phyloP scores from a whole-genome alignment of 2,329 filamentous ascomycete genomes.

The Arachnopeziza araneosa region DNA sequence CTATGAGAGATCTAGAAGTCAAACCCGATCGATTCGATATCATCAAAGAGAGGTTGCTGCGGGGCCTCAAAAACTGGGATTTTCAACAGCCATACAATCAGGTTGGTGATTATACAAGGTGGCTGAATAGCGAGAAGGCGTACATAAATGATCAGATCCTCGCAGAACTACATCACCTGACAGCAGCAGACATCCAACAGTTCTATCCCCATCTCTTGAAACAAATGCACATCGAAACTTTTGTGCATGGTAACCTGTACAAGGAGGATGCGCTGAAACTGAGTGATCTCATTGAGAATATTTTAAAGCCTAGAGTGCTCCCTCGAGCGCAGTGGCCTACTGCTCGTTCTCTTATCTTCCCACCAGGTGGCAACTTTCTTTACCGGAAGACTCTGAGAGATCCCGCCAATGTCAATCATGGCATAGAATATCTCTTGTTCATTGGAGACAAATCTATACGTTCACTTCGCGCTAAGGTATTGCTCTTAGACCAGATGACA shows the following conservation, averaged over 20 bases:
- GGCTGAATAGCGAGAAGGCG: conserved; percentile 70
- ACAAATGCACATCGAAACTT: conserved; percentile 81
- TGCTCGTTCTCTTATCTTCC: conserved; percentile 69
- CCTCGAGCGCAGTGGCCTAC: conserved; percentile 77
- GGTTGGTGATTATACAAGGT: conserved; percentile 75
- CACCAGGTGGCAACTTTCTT: conserved; percentile 74
- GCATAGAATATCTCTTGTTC: conserved; percentile 72
- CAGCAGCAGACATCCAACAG: conserved; percentile 64
- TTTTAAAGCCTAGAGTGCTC: conserved; percentile 66
- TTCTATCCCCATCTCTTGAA: conserved; percentile 78
- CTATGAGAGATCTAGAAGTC: conserved; percentile 78
- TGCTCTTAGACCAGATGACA: conserved; percentile 82
- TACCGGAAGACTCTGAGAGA: conserved; percentile 79
- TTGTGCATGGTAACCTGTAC: conserved; percentile 89
- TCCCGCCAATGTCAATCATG: conserved; percentile 83
- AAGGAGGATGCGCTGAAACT: conserved; percentile 87
- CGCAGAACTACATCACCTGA: conserved; percentile 69
- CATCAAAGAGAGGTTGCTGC: conserved; percentile 75
- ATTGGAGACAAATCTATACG: conserved; percentile 65
- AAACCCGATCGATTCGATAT: conserved; percentile 86
- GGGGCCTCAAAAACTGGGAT: conserved; percentile 80
- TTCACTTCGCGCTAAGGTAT: conserved; percentile 65
- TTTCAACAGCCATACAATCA: conserved; percentile 86
- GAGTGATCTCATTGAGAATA: conserved; percentile 75
- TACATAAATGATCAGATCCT: conserved; percentile 77